Base-by-base conservation (phyloP, 139 green algal genomes). In the Chlorella sp. region DNA sequence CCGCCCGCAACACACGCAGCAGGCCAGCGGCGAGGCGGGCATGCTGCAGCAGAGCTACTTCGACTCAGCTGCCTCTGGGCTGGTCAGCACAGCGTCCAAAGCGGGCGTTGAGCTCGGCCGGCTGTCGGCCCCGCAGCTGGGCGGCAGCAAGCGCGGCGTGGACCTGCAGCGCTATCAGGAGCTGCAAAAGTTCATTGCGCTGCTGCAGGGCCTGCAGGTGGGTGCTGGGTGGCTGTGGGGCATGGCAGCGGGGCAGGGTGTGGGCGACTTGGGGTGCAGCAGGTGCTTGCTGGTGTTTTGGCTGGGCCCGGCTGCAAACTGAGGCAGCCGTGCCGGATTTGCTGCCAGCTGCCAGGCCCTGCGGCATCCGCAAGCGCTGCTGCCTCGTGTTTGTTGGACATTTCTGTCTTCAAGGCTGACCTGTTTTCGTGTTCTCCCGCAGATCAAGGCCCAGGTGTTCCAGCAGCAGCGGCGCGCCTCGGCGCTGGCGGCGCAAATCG, bases 161-260 rank as follows among this genome's bases (percentile, higher is more conserved):
- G 32, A 82, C 41, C 40, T 83, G 58, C 77, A 74, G 58, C 77
- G 60, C 30, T 83, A 83, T n/a, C n/a, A 4, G 19, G 20, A 73
- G 28, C 77, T 83, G 58, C 77, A 83, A 43, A 41, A 74, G 40
- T 30, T 30, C 13, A 34, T 83, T 36, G 28, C 77, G 19, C 54
- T 74, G 56, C 77, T 83, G 38, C 77, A 83, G 19, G 77, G 77
- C 28, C 40, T 83, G 60, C 77, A 83, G 76, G 76, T 82, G 56
- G 32, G 40, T 11, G 34, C 65, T 43, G 65, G 56, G 65, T 30
- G 40, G 65, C 65, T 16, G n/a, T 3, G 32, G 24, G 60, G 22
- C 26, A 36, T 69, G 2, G 7, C 22, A 36, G 34, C 5, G 3
- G 14, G 1, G 32, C 64, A 36, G 30, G 32, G 64, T 4, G 64